Base-by-base conservation (phyloP, 1,139 yeast genomes). In the Starmera stellimalicola region DNA sequence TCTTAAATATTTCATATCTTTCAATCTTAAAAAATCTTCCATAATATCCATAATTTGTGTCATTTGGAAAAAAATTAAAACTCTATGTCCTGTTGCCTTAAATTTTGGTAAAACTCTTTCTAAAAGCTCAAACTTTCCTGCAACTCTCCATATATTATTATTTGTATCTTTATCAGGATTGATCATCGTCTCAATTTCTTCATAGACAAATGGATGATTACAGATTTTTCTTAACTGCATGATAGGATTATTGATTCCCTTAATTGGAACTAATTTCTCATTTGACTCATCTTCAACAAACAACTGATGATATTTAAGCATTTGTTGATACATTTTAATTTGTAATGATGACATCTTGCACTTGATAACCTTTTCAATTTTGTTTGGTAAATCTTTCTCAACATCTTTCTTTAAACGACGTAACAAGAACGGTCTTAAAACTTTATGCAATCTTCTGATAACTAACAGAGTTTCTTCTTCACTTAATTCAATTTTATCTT, bases 221-320 rank as follows among this genome's bases (percentile, higher is more conserved):
- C 97, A 91, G 47, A 91, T 87, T 58, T 91, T 91, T 50, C 95
- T 74, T 58, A 91, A 68, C 60, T 91, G 98, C 98, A 91, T 91
- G 37, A 91, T 75, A 53, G 87, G 87, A 52, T 87, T 85, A 54
- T 87, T 85, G 48, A 85, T 77, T 38, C 94, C 88, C 63, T 88
- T 84, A 40, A 88, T 71, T 19, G 80, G 77, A 10, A 70, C 62
- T 36, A 70, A 62, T 30, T 42, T 68, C 58, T 63, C 63, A 29
- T 54, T 47, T 6, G 51, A 51, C 6, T 63, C 62, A 41, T 72
- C 77, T 37, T 79, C 78, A 30, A 78, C 70, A 50, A 70, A 79
- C 29, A 81, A 60, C 19, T 77, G 70, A 54, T 81, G 80, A 51
- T 74, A 73, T 41, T 74, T 74, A 52, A 81, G 63, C 87, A 81